phyloP scores from a whole-genome alignment of 768 basidiomycete genomes.

The Astraeus odoratus region DNA sequence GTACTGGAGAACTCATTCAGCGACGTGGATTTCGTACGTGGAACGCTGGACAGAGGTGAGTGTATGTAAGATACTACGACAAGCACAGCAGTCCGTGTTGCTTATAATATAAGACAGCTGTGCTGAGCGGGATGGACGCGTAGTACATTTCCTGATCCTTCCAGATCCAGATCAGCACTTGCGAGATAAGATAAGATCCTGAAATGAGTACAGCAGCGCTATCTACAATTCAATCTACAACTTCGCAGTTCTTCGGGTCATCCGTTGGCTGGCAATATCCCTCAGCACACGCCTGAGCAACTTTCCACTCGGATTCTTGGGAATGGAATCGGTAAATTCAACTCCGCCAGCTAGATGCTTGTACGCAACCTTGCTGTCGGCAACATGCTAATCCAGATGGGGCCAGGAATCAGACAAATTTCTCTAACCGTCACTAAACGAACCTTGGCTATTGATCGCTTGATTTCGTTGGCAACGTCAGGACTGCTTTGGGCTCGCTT shows the following conservation, averaged over 20 bases:
- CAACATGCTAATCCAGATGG: constrained; percentile 38
- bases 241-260: constrained; percentile 22
- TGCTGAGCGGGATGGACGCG: constrained; percentile 7
- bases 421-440: neutral
- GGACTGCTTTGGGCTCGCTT: constrained; percentile 28
- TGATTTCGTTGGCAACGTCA: constrained; percentile 29
- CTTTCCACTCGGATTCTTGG: constrained; percentile 71
- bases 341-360: constrained; percentile 58
- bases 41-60: neutral
- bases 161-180: neutral
- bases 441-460: constrained; percentile 50
- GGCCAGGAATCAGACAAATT: neutral
- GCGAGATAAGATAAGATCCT: constrained; percentile 22
- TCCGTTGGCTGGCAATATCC: constrained; percentile 45
- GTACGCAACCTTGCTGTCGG: constrained; percentile 51
- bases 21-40: no score
- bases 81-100: no score
- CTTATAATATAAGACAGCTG: neutral
- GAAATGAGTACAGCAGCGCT: neutral
- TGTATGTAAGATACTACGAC: no score
- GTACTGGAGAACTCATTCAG: constrained; percentile 38
- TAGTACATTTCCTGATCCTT: constrained; percentile 9
- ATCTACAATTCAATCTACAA: constrained; percentile 19
- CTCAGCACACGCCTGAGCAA: constrained; percentile 49
- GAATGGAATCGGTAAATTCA: constrained; percentile 54